A percentile compares a stretch with the other conserved stretches of the same genome.
Evolutionary conservation across 2,329 filamentous ascomycete genomes (phyloP).

Genomic region (Fusarium equiseti): DNA sequence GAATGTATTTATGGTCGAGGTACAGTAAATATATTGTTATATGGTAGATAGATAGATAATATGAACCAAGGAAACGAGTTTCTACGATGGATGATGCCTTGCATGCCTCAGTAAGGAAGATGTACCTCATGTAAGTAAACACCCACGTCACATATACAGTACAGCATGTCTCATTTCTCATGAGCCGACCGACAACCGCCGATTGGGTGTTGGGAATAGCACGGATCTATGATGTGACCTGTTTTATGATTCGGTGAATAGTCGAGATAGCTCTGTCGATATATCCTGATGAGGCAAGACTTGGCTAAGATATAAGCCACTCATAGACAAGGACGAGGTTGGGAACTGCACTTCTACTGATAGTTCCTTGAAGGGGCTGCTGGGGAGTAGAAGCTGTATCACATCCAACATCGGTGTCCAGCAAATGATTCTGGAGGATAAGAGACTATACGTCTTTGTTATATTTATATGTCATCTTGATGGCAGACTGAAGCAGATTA

Average conservation of each 20-base stretch:
- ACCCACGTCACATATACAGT: neutral
- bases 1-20: conserved; percentile 6
- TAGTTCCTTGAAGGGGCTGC: neutral
- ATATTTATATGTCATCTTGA: neutral
- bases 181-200: conserved; percentile 32
- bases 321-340: conserved; percentile 29
- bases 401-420: neutral
- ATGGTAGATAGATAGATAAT: conserved; percentile 26
- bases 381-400: neutral
- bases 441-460: neutral
- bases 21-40: neutral
- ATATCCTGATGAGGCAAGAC: conserved; percentile 32
- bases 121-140: neutral
- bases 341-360: neutral
- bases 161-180: neutral
- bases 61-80: conserved; percentile 7
- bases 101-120: neutral
- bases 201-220: conserved; percentile 15
- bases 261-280: conserved; percentile 22
- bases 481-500: neutral
- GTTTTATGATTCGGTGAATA: conserved; percentile 34
- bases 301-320: conserved; percentile 20
- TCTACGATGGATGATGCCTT: neutral
- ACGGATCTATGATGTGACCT: conserved; percentile 15
- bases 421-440: neutral